A percentile compares a stretch with the other conserved stretches of the same genome.
Conservation (phyloP, 2,329 filamentous ascomycete species). For the Diaporthe eres region DNA sequence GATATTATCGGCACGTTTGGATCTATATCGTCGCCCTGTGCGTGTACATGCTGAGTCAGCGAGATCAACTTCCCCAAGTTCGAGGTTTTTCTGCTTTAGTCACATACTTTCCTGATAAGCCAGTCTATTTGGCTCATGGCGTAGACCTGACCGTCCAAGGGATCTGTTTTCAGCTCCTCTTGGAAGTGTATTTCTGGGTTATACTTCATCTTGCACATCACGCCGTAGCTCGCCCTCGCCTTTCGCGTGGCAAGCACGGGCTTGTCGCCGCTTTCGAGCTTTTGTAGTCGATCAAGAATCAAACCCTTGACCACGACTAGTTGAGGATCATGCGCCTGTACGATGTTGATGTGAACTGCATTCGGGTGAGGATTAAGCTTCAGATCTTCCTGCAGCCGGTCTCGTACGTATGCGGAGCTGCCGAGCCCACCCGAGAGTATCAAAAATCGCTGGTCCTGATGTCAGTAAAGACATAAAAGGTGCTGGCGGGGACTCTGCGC, state of each 20-base stretch:
- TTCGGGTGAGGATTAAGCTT: constrained; percentile 52
- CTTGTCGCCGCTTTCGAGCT: constrained; percentile 55
- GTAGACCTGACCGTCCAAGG: constrained; percentile 53
- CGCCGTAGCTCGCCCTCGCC: constrained; percentile 59
- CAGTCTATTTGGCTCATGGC: constrained; percentile 59
- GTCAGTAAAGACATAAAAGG: background rate
- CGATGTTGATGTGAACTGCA: constrained; percentile 53
- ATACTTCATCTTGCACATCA: constrained; percentile 56
- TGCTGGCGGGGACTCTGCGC: background rate
- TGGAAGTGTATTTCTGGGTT: constrained; percentile 53
- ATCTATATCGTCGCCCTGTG: constrained; percentile 56
- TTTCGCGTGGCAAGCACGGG: constrained; percentile 60
- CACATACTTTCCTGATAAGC: constrained; percentile 55
- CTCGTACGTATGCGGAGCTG: constrained; percentile 62
- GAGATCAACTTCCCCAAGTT: background rate
- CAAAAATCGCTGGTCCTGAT: constrained; percentile 53
- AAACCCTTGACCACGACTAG: constrained; percentile 69
- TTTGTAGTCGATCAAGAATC: constrained; percentile 65
- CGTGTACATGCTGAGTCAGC: constrained; percentile 10
- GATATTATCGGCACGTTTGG: constrained; percentile 54
- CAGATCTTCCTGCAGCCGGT: constrained; percentile 56
- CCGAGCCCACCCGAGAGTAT: constrained; percentile 62
- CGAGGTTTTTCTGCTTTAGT: no score
- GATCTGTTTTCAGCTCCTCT: constrained; percentile 53
- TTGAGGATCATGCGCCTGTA: constrained; percentile 65